These are phyloP conservation scores for Ceratocystiopsis minuta DNA, from an alignment of 2,329 filamentous ascomycete genomes.

Conservation along the genomic window DNA sequence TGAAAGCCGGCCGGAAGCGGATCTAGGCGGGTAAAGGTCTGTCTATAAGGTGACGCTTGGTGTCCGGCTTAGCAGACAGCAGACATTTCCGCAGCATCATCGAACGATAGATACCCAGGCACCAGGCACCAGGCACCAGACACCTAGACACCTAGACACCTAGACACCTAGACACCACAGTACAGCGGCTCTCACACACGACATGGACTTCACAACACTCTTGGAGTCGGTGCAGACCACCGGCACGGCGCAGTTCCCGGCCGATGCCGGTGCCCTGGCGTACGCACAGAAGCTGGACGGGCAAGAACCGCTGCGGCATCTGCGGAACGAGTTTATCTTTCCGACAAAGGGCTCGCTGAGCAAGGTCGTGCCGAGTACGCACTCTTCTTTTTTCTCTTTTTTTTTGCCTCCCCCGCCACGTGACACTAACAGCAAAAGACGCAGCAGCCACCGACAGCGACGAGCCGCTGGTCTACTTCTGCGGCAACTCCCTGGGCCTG, in stretches of 20 bases:
- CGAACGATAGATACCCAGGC: no score
- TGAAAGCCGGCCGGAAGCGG: no score
- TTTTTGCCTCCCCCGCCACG: no score
- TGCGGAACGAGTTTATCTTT: slow-evolving; percentile 57
- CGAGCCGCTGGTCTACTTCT: slow-evolving; percentile 56
- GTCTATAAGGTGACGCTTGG: no score
- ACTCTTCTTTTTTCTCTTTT: no score
- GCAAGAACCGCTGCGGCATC: slow-evolving; percentile 38
- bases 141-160: no score
- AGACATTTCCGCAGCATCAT: no score
- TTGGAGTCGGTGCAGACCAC: slow-evolving; percentile 24
- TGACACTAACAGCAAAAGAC: slow-evolving; percentile 17
- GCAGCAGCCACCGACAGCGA: slow-evolving; percentile 34
- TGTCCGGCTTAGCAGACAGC: no score
- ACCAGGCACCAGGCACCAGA: no score
- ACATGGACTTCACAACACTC: slow-evolving; percentile 22
- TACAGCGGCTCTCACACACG: no score
- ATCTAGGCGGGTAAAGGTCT: no score
- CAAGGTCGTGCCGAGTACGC: slow-evolving; percentile 12
- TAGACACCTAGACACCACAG: no score
- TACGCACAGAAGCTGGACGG: slow-evolving; percentile 38
- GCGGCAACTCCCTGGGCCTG: slow-evolving; percentile 75
- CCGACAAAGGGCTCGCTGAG: slow-evolving; percentile 43
- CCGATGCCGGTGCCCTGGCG: slow-evolving; percentile 25
- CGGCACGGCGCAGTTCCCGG: slow-evolving; percentile 25